A percentile compares a stretch with the other conserved stretches of the same genome.
Conservation (phyloP, 2,329 filamentous ascomycete species). For the Colletotrichum endophyticum region DNA sequence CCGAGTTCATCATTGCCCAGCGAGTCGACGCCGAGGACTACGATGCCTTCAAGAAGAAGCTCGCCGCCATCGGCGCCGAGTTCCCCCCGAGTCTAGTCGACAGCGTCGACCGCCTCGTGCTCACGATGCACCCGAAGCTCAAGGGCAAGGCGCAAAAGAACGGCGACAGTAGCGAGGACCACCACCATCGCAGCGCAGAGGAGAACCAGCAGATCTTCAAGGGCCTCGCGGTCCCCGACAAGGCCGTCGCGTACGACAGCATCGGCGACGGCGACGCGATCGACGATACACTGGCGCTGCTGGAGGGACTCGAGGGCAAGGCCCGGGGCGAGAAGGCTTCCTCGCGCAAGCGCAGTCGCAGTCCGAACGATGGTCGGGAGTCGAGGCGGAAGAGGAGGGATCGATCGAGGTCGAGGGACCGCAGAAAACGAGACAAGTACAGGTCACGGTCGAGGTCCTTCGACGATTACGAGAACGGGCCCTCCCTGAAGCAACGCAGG, state of each 20-base stretch:
- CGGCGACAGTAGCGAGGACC: conserved; percentile 42
- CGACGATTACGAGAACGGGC: conserved; percentile 53
- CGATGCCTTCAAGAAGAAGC: conserved; percentile 75
- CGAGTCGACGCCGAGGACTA: conserved; percentile 76
- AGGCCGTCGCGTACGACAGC: conserved; percentile 47
- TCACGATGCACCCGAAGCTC: conserved; percentile 90
- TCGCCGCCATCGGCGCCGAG: conserved; percentile 78
- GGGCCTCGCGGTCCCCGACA: conserved; percentile 86
- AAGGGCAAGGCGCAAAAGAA: conserved; percentile 58
- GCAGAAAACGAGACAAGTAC: conserved; percentile 37
- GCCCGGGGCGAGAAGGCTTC: conserved; percentile 46
- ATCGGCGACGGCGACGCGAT: conserved; percentile 66
- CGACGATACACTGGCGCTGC: conserved; percentile 89
- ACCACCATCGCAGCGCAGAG: conserved; percentile 49
- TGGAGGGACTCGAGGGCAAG: conserved; percentile 85
- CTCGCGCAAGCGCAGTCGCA: conserved; percentile 63
- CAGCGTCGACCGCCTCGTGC: conserved; percentile 87
- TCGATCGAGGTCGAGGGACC: conserved; percentile 46
- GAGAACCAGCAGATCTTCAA: conserved; percentile 90
- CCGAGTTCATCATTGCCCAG: conserved; percentile 94
- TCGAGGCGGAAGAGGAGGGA: conserved; percentile 44
- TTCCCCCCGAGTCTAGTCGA: conserved; percentile 88
- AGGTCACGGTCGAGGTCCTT: conserved; percentile 43
- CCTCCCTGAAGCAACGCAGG: conserved; percentile 26
- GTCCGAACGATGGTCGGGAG: conserved; percentile 55